Base-by-base conservation (phyloP, 225 moss, liverwort and hornwort genomes). In the Antitrichia curtipendula region DNA sequence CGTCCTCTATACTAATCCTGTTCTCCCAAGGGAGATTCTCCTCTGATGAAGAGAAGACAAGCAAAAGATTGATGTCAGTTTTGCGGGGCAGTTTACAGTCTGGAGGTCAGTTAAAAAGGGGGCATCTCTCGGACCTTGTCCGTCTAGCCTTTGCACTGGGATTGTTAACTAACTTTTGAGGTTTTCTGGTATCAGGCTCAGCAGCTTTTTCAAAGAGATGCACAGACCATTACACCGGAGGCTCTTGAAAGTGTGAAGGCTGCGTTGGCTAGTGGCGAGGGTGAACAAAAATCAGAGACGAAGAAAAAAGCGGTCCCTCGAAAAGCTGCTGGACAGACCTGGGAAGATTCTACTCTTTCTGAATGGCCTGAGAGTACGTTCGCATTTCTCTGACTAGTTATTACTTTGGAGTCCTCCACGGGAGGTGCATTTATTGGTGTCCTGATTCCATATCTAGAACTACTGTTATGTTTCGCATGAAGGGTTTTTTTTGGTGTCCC, bases 191-290 rank as follows among this genome's bases (percentile, higher is more conserved):
- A 71, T 80, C 15, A 97, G 97, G 97, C 96, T 72, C 97, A 97
- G 90, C 95, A 97, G 60, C 88, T 97, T 28, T 97, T 97, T 87
- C 96, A 96, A 82, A 94, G 96, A 89, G 97, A 97, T 90, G 97
- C 97, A 31, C 97, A 97, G 90, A 97, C 95, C 38, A 97, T 97
- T 64, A 95, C 97, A 78, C 97, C 96, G 21, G 94, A 97, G 89
- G 97, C 97, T 61, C 91, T 97, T 41, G 96, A 97, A 88, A 94
- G 94, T 88, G 97, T 97, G 87, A 97, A 97, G 87, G 96, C 96
- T 91, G 97, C 97, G 28, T 95, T 97, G 88, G 97, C 97, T 78
- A 97, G 94, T 94, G 94, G 95, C 70, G 96, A 96, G 64, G 97
- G 96, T 66, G 96, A 97, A 87, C 93, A 97, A 47, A 97, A 97